phyloP scores from a whole-genome alignment of 768 basidiomycete species.

The Kwoniella sp. region DNA sequence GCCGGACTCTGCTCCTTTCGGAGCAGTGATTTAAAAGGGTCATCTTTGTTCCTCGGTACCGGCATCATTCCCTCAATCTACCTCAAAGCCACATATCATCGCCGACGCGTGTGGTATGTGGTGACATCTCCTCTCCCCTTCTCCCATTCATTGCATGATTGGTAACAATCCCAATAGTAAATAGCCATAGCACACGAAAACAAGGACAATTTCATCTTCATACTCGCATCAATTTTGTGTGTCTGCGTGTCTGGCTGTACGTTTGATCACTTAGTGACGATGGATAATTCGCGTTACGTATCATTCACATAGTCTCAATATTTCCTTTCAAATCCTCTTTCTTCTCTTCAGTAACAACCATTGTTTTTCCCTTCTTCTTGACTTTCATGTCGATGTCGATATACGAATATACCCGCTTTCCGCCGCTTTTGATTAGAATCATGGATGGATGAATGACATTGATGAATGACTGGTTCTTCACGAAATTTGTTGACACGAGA shows the following conservation, averaged over 20 bases:
- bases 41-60: neutral
- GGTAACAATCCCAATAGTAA: neutral
- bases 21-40: conserved; percentile 39
- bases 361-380: neutral
- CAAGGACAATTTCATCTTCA: neutral
- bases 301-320: neutral
- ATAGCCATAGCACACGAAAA: neutral
- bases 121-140: neutral
- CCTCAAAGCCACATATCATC: neutral
- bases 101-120: too few species aligned
- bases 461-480: neutral
- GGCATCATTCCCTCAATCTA: neutral
- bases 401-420: neutral
- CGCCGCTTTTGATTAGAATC: neutral
- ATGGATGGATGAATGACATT: conserved; percentile 4
- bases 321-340: neutral
- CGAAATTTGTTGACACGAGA: too few species aligned
- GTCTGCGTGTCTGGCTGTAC: neutral
- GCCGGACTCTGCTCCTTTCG: conserved; percentile 45
- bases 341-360: neutral
- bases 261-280: neutral
- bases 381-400: neutral
- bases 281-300: neutral
- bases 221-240: neutral
- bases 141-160: conserved; percentile 1